phyloP scores from a whole-genome alignment of 257 asterid species.

The Rehmannia glutinosa region DNA sequence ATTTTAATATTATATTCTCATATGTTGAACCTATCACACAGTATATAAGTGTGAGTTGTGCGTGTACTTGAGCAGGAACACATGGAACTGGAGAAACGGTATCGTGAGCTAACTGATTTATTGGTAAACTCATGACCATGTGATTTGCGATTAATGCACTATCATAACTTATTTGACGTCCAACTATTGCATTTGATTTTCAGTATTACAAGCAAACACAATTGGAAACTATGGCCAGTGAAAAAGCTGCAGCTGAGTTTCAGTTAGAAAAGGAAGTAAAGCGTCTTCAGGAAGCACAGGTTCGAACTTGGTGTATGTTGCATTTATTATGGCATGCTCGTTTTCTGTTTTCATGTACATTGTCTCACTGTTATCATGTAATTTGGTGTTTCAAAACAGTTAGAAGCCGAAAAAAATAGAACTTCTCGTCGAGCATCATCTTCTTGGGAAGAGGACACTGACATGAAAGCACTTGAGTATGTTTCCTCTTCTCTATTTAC shows the following conservation, averaged over 20 bases:
- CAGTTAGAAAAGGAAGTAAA: slow-evolving; percentile 97
- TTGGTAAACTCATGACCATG: slow-evolving; percentile 47
- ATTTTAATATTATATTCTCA: neutral
- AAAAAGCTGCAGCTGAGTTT: slow-evolving; percentile 99
- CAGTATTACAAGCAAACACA: slow-evolving; percentile 99
- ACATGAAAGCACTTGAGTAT: slow-evolving; percentile 97
- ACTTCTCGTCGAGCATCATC: slow-evolving; percentile 87
- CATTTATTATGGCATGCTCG: neutral
- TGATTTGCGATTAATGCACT: slow-evolving; percentile 15
- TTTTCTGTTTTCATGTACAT: slow-evolving; percentile 2
- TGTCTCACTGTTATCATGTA: slow-evolving; percentile 9
- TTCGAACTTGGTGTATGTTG: slow-evolving; percentile 26
- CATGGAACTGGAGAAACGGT: slow-evolving; percentile 95
- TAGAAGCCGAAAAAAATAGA: slow-evolving; percentile 83
- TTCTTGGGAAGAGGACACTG: slow-evolving; percentile 95
- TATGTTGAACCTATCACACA: slow-evolving; percentile 9
- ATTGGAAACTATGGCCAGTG: slow-evolving; percentile 95
- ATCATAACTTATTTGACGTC: slow-evolving; percentile 19
- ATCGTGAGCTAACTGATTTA: slow-evolving; percentile 96
- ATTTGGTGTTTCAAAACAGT: slow-evolving; percentile 40
- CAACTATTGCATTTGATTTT: slow-evolving; percentile 17
- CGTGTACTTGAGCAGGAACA: slow-evolving; percentile 74
- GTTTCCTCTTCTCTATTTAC: slow-evolving; percentile 27
- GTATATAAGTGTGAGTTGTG: slow-evolving; percentile 3
- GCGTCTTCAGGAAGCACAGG: slow-evolving; percentile 86